phyloP scores from a whole-genome alignment of 208 protist species.

The Trypanosoma boissoni region DNA sequence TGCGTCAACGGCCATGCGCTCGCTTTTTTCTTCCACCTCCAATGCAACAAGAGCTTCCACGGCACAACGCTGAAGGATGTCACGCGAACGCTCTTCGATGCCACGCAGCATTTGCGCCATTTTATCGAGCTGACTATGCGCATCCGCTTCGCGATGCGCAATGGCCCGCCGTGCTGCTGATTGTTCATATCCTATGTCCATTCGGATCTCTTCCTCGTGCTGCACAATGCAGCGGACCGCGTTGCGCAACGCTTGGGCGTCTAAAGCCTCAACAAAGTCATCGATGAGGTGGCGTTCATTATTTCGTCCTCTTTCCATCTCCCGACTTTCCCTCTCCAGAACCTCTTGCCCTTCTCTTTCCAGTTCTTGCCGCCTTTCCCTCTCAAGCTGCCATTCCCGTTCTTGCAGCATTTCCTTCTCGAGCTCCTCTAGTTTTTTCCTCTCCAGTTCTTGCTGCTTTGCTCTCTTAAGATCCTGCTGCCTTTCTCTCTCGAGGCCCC shows the following conservation, averaged over 20 bases:
- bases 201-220: slow-evolving; percentile 13
- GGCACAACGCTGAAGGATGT: slow-evolving; percentile 8
- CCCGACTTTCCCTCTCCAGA: too few species aligned
- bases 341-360: too few species aligned
- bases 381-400: too few species aligned
- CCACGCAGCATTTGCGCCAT: slow-evolving; percentile 10
- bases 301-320: too few species aligned
- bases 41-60: slow-evolving; percentile 3
- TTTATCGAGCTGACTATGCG: slow-evolving; percentile 1
- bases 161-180: slow-evolving; percentile 4
- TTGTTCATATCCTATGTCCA: slow-evolving; percentile 7
- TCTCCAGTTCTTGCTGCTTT: too few species aligned
- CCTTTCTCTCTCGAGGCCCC: too few species aligned
- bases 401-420: too few species aligned
- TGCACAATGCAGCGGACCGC: slow-evolving; percentile 1
- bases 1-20: slow-evolving; percentile 8
- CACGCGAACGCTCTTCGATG: slow-evolving; percentile 11
- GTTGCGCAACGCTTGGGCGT: neutral
- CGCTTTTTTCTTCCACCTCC: slow-evolving; percentile 7
- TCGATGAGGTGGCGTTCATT: too few species aligned
- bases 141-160: slow-evolving; percentile 1
- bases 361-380: too few species aligned
- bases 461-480: too few species aligned
- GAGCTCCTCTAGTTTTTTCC: too few species aligned
- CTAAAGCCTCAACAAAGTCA: neutral